Base-by-base conservation (phyloP, 257 asterid genomes). In the Capsicum pubescens region DNA sequence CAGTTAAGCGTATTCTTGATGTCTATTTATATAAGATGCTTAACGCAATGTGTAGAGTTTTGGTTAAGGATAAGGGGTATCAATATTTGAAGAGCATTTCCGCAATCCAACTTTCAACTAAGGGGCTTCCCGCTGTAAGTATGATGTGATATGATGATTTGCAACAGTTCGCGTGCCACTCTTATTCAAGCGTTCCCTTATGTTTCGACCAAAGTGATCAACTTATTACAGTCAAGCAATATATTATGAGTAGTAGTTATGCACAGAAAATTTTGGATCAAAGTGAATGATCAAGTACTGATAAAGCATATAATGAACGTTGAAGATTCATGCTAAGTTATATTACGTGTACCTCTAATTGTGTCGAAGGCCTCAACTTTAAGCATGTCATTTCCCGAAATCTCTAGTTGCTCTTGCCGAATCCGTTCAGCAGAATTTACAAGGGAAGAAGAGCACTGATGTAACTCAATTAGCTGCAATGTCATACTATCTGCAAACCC, bases 381-480 rank as follows among this genome's bases (percentile, higher is more conserved):
- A 71, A 71, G 57, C 32, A 39, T 44, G 36, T 36, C 5, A 0
- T 17, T 17, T 71, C 79, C 79, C 19, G 15, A 42, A 50, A 0
- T 39, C 57, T 44, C 79, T 21, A 44, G 12, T 42, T 70, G 56
- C 79, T 70, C 44, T 17, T 71, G 57, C 79, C 19, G 15, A 42
- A 50, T 0, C 15, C 57, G 17, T 57, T 21, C 79, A 14, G 63
- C 81, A 66, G 21, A 66, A 84, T 9, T 77, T 67, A 60, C 83
- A n/a, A 61, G 39, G 70, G 6, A 54, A 15, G 68, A 10, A 15
- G 44, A 13, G 14, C 80, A 54, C 15, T 21, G 7, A 26, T 64
- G 78, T 66, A 64, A 54, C 83, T 84, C 80, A 54, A 84, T 54
- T 66, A 13, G 35, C 52, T 36, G 36, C 50, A 84, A 17, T 77